Evolutionary conservation across 257 asterid species (phyloP).

Genomic region (Mentha longifolia): DNA sequence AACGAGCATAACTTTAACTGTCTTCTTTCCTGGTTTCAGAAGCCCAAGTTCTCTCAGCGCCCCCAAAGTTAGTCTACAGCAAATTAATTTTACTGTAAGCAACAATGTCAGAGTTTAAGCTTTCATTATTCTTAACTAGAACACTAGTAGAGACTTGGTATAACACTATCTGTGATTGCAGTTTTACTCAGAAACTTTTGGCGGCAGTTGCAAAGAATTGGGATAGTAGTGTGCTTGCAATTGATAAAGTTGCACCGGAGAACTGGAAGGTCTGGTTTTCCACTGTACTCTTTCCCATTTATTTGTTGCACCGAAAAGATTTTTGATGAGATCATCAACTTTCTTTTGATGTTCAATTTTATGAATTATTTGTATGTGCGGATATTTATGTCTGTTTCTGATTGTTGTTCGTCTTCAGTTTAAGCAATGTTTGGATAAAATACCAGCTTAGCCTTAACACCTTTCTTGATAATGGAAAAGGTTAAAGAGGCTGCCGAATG

Average conservation of each 20-base stretch:
- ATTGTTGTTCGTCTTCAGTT: slow-evolving; percentile 1
- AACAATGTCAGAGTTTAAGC: slow-evolving; percentile 13
- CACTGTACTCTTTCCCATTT: not conserved
- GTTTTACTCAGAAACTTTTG: slow-evolving; percentile 85
- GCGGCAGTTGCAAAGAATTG: slow-evolving; percentile 86
- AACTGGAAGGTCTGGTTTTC: slow-evolving; percentile 78
- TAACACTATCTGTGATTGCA: slow-evolving; percentile 44
- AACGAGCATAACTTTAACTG: too few species aligned
- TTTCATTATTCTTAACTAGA: not conserved
- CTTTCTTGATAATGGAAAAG: not conserved
- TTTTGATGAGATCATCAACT: not conserved
- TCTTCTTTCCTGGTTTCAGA: slow-evolving; percentile 51
- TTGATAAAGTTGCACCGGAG: slow-evolving; percentile 73
- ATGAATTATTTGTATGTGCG: not conserved
- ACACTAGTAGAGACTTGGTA: slow-evolving; percentile 12
- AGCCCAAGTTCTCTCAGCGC: slow-evolving; percentile 92
- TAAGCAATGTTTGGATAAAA: not conserved
- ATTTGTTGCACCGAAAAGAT: slow-evolving; percentile 6
- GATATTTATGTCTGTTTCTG: not conserved
- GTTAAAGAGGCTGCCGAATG: not conserved
- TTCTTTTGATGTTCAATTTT: not conserved
- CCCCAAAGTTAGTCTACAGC: slow-evolving; percentile 96
- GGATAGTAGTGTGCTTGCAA: slow-evolving; percentile 73
- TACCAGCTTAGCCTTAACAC: not conserved
- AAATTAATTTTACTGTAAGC: slow-evolving; percentile 82